phyloP scores from a whole-genome alignment of 2,329 filamentous ascomycete species.

The Tolypocladium endophyticum region DNA sequence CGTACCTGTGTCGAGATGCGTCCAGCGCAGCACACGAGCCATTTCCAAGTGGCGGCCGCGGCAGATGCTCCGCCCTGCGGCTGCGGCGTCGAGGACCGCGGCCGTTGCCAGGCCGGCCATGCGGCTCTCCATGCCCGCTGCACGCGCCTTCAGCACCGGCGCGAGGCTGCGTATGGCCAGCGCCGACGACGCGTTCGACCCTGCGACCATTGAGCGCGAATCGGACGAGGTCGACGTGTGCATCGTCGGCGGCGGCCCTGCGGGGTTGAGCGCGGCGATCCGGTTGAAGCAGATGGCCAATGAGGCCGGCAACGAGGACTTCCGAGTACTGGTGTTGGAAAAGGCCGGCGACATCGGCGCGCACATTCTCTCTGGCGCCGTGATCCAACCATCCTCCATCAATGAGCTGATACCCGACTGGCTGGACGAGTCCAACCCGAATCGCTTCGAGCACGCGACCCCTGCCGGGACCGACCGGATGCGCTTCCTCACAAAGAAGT shows the following conservation, averaged over 20 bases:
- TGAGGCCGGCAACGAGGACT: conserved; percentile 89
- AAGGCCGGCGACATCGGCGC: conserved; percentile 93
- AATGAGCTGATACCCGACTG: conserved; percentile 90
- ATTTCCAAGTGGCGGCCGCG: conserved; percentile 17
- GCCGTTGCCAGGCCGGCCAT: conserved; percentile 8
- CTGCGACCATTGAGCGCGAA: conserved; percentile 65
- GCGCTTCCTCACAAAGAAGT: conserved; percentile 82
- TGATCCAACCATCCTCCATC: conserved; percentile 80
- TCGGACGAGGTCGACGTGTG: conserved; percentile 92
- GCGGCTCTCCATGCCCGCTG: conserved; percentile 9
- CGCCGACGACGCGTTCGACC: conserved; percentile 52
- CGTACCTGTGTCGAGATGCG: conserved; percentile 26
- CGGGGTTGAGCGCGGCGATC: conserved; percentile 86
- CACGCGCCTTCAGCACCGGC: conserved; percentile 26
- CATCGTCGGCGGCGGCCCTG: conserved; percentile 92
- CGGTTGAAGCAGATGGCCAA: conserved; percentile 91
- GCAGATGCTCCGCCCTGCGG: conserved; percentile 11
- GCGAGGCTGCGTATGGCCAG: conserved; percentile 14
- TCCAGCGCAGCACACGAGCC: conserved; percentile 25
- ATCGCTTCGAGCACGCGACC: conserved; percentile 78
- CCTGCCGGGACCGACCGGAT: conserved; percentile 77
- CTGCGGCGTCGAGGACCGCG: conserved; percentile 9
- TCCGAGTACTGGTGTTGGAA: conserved; percentile 83
- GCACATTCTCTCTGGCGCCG: conserved; percentile 91
- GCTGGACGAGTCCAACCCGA: conserved; percentile 79